These are phyloP conservation scores for Tolypocladium pustulatum DNA, from an alignment of 2,329 filamentous ascomycete species.

Conservation along the genomic window DNA sequence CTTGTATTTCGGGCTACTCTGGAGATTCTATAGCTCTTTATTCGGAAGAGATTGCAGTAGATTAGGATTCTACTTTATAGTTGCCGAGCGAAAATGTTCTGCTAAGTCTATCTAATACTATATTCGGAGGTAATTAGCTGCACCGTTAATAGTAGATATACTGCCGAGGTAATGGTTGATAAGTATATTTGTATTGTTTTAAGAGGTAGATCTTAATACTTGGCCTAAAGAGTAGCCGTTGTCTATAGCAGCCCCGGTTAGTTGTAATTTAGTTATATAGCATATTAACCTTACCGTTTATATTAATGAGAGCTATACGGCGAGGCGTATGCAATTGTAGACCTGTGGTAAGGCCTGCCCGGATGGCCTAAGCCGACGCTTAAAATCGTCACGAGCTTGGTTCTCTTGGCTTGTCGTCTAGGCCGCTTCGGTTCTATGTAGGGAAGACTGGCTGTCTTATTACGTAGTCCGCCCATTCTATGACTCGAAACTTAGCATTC, in stretches of 20 bases:
- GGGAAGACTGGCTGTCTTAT: not conserved
- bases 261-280: not conserved
- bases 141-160: constrained; percentile 3
- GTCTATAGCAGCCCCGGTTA: not conserved
- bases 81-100: constrained; percentile 5
- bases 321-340: not conserved
- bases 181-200: constrained; percentile 4
- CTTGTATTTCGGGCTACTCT: no score
- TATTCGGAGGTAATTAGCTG: constrained; percentile 4
- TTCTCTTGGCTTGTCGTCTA: not conserved
- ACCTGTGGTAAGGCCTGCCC: not conserved
- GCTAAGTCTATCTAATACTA: not conserved
- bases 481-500: no score
- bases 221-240: constrained; percentile 5
- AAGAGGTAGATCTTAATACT: constrained; percentile 3
- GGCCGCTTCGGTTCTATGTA: not conserved
- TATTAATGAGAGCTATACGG: not conserved
- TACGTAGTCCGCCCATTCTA: no score
- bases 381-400: not conserved
- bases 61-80: constrained; percentile 2
- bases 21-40: no score
- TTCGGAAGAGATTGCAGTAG: no score
- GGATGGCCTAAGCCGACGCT: not conserved
- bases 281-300: not conserved
- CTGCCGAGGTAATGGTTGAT: constrained; percentile 4